Conservation (phyloP, 805 yeast genomes). For the Saccharomycopsis sp. region DNA sequence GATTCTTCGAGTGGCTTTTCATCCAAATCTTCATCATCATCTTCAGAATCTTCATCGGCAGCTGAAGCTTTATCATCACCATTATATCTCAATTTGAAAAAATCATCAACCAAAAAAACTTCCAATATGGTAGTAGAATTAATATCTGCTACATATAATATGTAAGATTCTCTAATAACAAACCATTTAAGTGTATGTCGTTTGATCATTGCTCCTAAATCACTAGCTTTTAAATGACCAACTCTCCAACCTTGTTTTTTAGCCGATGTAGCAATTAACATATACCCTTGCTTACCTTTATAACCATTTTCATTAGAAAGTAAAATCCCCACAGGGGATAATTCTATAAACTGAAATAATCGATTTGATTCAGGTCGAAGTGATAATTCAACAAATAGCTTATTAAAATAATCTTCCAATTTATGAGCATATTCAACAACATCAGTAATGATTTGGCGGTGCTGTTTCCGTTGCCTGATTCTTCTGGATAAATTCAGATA, state of each 20-base stretch:
- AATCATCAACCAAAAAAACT: constrained; percentile 79
- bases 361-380: constrained; percentile 77
- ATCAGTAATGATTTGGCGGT: background rate
- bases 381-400: constrained; percentile 50
- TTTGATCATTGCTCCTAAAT: constrained; percentile 77
- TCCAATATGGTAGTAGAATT: constrained; percentile 84
- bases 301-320: constrained; percentile 75
- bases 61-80: constrained; percentile 31
- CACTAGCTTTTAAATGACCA: constrained; percentile 75
- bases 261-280: constrained; percentile 76
- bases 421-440: constrained; percentile 28
- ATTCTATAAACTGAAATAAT: constrained; percentile 79
- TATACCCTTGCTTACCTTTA: constrained; percentile 84
- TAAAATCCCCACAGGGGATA: constrained; percentile 81
- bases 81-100: constrained; percentile 52
- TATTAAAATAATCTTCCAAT: constrained; percentile 62
- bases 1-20: background rate
- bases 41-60: constrained; percentile 40
- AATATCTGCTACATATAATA: constrained; percentile 80
- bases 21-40: constrained; percentile 24
- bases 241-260: constrained; percentile 94
- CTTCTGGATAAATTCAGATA: constrained; percentile 8
- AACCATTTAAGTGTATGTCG: constrained; percentile 92
- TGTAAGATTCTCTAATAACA: constrained; percentile 73
- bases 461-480: background rate